phyloP scores from a whole-genome alignment of 2,329 filamentous ascomycete species.

The Aurifilum marmelostoma region DNA sequence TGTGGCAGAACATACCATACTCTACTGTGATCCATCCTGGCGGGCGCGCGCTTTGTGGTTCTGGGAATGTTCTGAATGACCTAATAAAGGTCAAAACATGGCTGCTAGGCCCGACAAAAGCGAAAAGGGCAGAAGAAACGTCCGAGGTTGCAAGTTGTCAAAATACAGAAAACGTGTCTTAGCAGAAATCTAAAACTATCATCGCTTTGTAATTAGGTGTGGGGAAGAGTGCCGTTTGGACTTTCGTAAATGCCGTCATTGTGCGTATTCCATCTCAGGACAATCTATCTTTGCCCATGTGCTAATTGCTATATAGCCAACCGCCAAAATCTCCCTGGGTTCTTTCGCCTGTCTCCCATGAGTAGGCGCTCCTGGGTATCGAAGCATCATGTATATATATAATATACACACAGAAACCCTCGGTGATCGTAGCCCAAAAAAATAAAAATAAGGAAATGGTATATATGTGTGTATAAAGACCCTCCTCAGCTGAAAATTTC shows the following conservation, averaged over 20 bases:
- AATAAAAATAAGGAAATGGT: background rate
- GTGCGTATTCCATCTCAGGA: background rate
- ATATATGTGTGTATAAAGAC: background rate
- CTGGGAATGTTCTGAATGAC: too few relatives aligned
- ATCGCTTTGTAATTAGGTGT: background rate
- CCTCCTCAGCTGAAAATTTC: background rate
- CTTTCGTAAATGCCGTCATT: background rate
- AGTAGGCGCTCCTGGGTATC: background rate
- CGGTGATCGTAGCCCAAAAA: background rate
- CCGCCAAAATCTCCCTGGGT: too few relatives aligned
- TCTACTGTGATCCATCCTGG: too few relatives aligned
- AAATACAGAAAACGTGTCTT: too few relatives aligned
- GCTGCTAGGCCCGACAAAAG: background rate
- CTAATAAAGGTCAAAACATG: background rate
- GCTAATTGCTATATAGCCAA: background rate
- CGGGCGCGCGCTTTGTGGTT: background rate
- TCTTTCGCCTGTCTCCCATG: background rate
- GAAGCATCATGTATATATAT: background rate
- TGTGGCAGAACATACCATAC: background rate
- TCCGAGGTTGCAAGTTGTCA: too few relatives aligned
- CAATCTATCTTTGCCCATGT: background rate
- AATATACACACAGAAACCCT: background rate
- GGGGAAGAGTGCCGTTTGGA: background rate
- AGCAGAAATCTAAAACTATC: background rate
- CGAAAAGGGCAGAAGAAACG: background rate